phyloP scores from a whole-genome alignment of 1,284 basidiomycete species.

The Gymnopus androsaceus region DNA sequence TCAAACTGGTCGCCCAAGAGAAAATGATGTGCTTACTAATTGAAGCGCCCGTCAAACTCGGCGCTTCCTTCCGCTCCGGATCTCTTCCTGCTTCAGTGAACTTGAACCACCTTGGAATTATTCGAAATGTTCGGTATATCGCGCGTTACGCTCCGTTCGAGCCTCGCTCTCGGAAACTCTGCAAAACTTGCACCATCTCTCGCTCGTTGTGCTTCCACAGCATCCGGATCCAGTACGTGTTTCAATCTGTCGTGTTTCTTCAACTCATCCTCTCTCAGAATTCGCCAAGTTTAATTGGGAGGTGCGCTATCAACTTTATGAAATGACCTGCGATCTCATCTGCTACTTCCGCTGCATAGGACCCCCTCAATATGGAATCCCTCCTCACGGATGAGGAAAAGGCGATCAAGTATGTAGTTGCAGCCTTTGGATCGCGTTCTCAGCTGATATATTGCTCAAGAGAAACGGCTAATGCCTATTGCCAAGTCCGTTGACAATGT shows the following conservation, averaged over 20 bases:
- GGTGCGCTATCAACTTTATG: slow-evolving; percentile 37
- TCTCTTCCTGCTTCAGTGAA: neutral
- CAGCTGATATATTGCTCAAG: slow-evolving; percentile 38
- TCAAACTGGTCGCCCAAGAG: too few species aligned
- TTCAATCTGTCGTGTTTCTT: neutral
- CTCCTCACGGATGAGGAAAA: slow-evolving; percentile 89
- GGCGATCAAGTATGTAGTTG: slow-evolving; percentile 71
- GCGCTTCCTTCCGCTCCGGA: neutral
- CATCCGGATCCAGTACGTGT: slow-evolving; percentile 14
- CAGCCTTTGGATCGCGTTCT: slow-evolving; percentile 8
- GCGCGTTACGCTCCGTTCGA: neutral
- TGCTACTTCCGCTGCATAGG: slow-evolving; percentile 48
- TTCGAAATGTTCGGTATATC: slow-evolving; percentile 11
- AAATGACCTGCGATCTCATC: neutral
- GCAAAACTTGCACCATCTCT: neutral
- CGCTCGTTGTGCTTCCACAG: slow-evolving; percentile 8
- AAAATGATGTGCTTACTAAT: too few species aligned
- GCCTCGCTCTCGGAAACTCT: neutral
- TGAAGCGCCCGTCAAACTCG: neutral
- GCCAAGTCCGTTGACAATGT: slow-evolving; percentile 56
- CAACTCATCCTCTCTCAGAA: slow-evolving; percentile 29
- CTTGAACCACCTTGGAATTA: neutral
- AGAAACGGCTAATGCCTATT: slow-evolving; percentile 84
- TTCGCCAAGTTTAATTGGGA: slow-evolving; percentile 71
- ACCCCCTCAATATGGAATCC: slow-evolving; percentile 76